Percentiles rank a stretch among this genome's conserved stretches.
Conservation (phyloP, 768 basidiomycete species). For the Boletus patriciae region DNA sequence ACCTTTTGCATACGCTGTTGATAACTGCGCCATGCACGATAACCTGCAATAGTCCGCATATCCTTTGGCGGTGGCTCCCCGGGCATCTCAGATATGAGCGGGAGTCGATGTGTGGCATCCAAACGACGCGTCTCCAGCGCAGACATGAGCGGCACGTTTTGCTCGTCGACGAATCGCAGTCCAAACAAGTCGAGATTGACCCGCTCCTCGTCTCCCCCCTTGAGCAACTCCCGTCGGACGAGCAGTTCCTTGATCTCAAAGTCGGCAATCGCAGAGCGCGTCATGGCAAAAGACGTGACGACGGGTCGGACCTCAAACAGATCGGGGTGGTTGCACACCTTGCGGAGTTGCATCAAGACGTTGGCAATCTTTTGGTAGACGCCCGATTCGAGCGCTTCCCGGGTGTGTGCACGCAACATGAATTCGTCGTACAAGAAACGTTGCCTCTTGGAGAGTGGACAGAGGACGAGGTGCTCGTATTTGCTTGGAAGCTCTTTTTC, state of each 20-base stretch:
- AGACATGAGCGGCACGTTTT: slow-evolving; percentile 53
- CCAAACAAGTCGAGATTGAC: slow-evolving; percentile 66
- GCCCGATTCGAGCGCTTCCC: slow-evolving; percentile 79
- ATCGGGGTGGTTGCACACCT: slow-evolving; percentile 94
- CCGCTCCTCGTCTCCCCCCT: slow-evolving; percentile 49
- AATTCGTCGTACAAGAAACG: slow-evolving; percentile 97
- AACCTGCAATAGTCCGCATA: slow-evolving; percentile 72
- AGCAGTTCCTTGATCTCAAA: slow-evolving; percentile 88
- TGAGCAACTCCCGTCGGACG: slow-evolving; percentile 69
- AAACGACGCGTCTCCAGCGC: slow-evolving; percentile 55
- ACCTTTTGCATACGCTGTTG: slow-evolving; percentile 50
- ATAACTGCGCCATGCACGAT: slow-evolving; percentile 50
- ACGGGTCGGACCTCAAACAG: slow-evolving; percentile 88
- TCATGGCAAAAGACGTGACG: slow-evolving; percentile 73
- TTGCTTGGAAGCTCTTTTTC: slow-evolving; percentile 95
- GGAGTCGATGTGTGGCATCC: slow-evolving; percentile 58
- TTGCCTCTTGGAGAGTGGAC: slow-evolving; percentile 86
- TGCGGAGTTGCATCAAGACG: slow-evolving; percentile 96
- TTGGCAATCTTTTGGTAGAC: slow-evolving; percentile 90
- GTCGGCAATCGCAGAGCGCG: slow-evolving; percentile 72
- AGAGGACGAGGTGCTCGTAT: slow-evolving; percentile 86
- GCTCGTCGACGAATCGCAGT: slow-evolving; percentile 57
- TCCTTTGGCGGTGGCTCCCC: slow-evolving; percentile 74
- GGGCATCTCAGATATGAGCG: slow-evolving; percentile 51
- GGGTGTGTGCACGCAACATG: slow-evolving; percentile 85